Percentiles rank a stretch among this genome's conserved stretches.
Conservation (phyloP, 2,329 filamentous ascomycete species). For the Hawksworthiomyces lignivorus region DNA sequence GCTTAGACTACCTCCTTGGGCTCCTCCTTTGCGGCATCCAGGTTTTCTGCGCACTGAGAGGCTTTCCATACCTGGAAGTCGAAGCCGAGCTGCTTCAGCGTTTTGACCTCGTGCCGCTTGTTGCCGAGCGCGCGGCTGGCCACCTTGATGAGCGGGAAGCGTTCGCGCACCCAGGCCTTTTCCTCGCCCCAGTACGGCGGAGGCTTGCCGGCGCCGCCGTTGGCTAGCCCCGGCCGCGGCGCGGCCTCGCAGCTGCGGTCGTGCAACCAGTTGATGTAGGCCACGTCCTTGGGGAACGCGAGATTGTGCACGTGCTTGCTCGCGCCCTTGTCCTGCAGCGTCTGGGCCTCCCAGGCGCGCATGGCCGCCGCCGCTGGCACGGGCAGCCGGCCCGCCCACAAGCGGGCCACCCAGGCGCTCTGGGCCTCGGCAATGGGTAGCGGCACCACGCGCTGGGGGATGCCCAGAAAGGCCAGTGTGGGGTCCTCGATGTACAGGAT, state of each 20-base stretch:
- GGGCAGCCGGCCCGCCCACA: conserved; percentile 54
- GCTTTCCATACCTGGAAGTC: conserved; percentile 26
- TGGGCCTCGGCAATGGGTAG: conserved; percentile 66
- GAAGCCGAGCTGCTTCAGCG: conserved; percentile 30
- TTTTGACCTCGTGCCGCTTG: conserved; percentile 25
- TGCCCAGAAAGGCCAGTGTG: conserved; percentile 54
- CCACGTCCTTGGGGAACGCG: conserved; percentile 44
- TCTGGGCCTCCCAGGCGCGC: not conserved
- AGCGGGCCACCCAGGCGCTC: conserved; percentile 55
- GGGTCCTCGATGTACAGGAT: conserved; percentile 65
- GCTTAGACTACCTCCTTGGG: too few species aligned
- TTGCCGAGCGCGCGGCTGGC: conserved; percentile 29
- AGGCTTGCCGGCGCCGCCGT: conserved; percentile 28
- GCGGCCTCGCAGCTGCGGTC: conserved; percentile 36
- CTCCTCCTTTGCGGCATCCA: too few species aligned
- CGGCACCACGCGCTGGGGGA: conserved; percentile 62
- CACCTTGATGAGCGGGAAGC: conserved; percentile 33
- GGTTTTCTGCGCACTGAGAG: not conserved
- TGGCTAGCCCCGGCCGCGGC: conserved; percentile 22
- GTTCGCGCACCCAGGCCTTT: conserved; percentile 31
- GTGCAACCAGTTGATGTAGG: conserved; percentile 53
- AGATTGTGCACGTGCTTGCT: conserved; percentile 29
- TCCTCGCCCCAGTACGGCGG: conserved; percentile 33
- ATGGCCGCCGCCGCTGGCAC: conserved; percentile 34
- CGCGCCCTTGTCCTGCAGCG: not conserved